Evolutionary conservation across 306 rosid genomes (phyloP), one percentile per base, ranked within the genome.

Genomic region (Cicer yamashitae): DNA sequence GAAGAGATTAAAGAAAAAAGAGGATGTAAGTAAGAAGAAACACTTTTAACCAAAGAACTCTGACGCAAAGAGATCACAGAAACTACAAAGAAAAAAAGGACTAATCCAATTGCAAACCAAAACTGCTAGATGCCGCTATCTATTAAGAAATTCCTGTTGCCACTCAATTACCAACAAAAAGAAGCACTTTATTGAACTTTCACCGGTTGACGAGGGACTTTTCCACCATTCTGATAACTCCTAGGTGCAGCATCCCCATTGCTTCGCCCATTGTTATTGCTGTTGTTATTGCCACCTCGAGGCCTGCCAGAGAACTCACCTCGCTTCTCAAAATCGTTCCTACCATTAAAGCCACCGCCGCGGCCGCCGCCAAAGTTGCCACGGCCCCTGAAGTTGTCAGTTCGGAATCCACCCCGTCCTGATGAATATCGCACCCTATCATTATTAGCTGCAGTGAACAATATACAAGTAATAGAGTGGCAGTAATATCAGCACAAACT

Each of bases 381-480:
- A 8, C 92, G 97, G 45, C 83, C 79, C 82, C 93, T 79, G 51
- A 79, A 92, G 58, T 64, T 83, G 39, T 90, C 97, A 48, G 86
- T 89, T 18, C 89, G 82, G 71, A 47, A 86, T 22, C 93, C 93
- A 38, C 89, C 85, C 13, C 91, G 81, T 12, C 97, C 97, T 4
- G 89, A 87, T 62, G 89, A 45, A 70, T 79, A 84, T 67, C 83
- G 78, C 22, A 56, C 89, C 66, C 88, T 79, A 25, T 92, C 91
- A 70, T 82, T 88, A 68, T 85, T 88, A 14, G 96, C 96, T 92
- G 91, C 84, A 84, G 60, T 5, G 44, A 74, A 51, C 52, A 70
- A 39, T 12, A 64, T 38, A 45, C 37, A 70, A 12, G 17, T 41
- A 38, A 9, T 60, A 37, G 17, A 13, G 10, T 2, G 22, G 10